Evolutionary conservation across 208 protist genomes (phyloP).

Genomic region (Leishmania aethiopica): DNA sequence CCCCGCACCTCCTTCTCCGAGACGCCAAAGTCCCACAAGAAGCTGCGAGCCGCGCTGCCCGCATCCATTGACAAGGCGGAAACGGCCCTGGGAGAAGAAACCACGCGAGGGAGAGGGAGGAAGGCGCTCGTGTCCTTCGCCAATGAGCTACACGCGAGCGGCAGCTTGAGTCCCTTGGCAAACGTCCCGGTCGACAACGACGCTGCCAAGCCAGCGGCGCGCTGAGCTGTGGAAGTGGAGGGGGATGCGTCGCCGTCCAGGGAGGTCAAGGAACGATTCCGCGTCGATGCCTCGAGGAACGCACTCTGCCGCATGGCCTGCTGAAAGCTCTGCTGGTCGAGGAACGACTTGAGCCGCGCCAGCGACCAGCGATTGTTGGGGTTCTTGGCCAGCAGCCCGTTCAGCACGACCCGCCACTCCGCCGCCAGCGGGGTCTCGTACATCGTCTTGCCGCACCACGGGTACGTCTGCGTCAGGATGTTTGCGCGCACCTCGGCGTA

Average conservation of each 20-base stretch:
- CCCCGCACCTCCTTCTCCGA: constrained; percentile 46
- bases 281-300: constrained; percentile 6
- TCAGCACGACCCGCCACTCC: constrained; percentile 61
- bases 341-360: constrained; percentile 49
- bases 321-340: constrained; percentile 45
- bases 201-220: background rate
- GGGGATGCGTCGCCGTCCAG: background rate
- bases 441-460: constrained; percentile 48
- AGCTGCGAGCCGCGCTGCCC: background rate
- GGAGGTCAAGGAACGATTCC: background rate
- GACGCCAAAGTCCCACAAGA: constrained; percentile 32
- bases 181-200: background rate
- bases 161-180: background rate
- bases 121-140: background rate
- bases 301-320: constrained; percentile 20
- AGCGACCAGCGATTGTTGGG: constrained; percentile 68
- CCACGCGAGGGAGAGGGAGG: background rate
- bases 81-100: background rate
- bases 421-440: constrained; percentile 28
- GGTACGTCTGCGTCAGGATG: constrained; percentile 43
- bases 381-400: constrained; percentile 74
- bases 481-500: constrained; percentile 45
- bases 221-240: background rate
- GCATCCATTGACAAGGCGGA: constrained; percentile 15
- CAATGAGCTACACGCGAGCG: background rate